phyloP scores from a whole-genome alignment of 208 protist genomes.

The Angomonas desouzai region DNA sequence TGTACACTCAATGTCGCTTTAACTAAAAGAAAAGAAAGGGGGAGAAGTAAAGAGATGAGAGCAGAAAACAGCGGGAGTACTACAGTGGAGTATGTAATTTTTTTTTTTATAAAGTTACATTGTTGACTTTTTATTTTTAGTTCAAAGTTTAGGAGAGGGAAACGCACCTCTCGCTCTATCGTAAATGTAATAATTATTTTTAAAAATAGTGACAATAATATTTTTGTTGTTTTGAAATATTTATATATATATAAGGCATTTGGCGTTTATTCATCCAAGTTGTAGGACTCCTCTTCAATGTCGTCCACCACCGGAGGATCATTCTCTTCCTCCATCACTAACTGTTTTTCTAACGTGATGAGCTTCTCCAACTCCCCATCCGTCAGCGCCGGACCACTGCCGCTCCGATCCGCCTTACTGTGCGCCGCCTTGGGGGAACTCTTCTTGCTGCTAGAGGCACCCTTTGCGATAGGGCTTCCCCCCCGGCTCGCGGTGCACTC shows the following conservation, averaged over 20 bases:
- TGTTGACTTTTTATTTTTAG: too few relatives aligned
- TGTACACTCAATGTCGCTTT: constrained; percentile 12
- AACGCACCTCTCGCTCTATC: too few relatives aligned
- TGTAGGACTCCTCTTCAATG: constrained; percentile 29
- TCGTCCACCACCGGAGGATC: constrained; percentile 31
- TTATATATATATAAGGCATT: constrained; percentile 11
- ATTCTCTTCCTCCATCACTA: constrained; percentile 39
- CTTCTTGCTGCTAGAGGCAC: not conserved
- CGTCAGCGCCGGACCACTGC: constrained; percentile 15
- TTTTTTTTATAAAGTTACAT: too few relatives aligned
- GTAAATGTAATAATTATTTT: too few relatives aligned
- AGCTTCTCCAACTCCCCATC: constrained; percentile 55
- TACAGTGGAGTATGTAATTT: constrained; percentile 7
- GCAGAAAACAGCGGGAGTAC: not conserved
- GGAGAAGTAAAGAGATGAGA: not conserved
- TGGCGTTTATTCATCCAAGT: constrained; percentile 30
- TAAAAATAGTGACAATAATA: not conserved
- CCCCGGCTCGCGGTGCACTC: not conserved
- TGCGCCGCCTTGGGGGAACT: not conserved
- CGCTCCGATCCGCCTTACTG: too few relatives aligned
- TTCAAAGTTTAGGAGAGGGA: too few relatives aligned
- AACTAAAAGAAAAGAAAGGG: constrained; percentile 12
- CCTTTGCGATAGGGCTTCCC: not conserved
- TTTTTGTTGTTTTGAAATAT: constrained; percentile 12
- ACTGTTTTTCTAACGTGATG: constrained; percentile 50